These are phyloP conservation scores for Aspergillus kassunensis DNA, from an alignment of 495 filamentous ascomycete genomes.

Conservation along the genomic window DNA sequence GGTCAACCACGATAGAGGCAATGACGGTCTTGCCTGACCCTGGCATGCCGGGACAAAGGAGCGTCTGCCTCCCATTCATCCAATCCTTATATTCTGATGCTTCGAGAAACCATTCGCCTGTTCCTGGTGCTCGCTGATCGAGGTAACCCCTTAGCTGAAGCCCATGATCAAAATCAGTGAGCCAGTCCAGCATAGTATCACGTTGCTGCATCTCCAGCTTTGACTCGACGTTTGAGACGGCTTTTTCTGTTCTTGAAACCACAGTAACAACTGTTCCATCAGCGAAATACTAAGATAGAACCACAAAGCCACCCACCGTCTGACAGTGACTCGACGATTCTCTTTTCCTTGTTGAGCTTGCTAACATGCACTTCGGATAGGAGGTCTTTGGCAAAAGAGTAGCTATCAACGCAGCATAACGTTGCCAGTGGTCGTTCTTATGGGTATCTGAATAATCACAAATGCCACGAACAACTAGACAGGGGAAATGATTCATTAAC, in stretches of 20 bases:
- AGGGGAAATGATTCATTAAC: constrained; percentile 13
- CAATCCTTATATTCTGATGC: not conserved
- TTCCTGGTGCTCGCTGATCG: not conserved
- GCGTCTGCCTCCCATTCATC: constrained; percentile 3
- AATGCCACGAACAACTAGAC: constrained; percentile 22
- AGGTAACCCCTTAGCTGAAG: not conserved
- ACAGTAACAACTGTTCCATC: too few species aligned
- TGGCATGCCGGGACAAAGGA: constrained; percentile 44
- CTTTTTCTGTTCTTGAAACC: too few species aligned
- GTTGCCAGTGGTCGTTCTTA: constrained; percentile 13
- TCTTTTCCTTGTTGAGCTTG: not conserved
- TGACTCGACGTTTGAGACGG: too few species aligned
- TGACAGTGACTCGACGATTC: not conserved
- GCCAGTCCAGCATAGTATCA: not conserved
- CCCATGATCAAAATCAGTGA: not conserved
- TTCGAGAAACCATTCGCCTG: not conserved
- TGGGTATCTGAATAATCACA: constrained; percentile 28
- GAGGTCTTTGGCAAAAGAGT: constrained; percentile 19
- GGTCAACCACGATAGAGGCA: constrained; percentile 31
- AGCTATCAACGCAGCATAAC: constrained; percentile 17
- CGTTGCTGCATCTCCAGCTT: too few species aligned
- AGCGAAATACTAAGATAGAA: too few species aligned
- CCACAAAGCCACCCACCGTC: too few species aligned
- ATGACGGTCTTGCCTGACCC: constrained; percentile 41
- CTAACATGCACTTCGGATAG: too few species aligned